phyloP scores from a whole-genome alignment of 2,329 filamentous ascomycete species.

The Beauveria medogensis region DNA sequence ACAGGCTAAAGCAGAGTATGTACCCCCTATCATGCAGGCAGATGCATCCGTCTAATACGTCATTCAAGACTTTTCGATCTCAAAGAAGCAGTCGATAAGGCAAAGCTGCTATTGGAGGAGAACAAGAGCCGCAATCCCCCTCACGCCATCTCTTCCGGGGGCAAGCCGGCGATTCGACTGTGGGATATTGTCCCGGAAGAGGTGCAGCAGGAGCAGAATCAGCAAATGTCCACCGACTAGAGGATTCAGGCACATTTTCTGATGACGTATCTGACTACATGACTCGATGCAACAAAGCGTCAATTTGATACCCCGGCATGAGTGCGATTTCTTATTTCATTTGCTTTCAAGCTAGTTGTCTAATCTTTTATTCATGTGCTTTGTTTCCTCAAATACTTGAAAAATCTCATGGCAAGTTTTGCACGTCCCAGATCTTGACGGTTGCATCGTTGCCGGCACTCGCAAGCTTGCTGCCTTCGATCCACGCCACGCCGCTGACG shows the following conservation, averaged over 20 bases:
- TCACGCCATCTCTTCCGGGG: conserved; percentile 17
- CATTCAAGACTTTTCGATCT: conserved; percentile 23
- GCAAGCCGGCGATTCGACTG: conserved; percentile 19
- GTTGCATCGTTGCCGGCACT: conserved; percentile 82
- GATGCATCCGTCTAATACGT: not conserved
- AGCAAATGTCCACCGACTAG: conserved; percentile 33
- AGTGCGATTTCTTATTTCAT: not conserved
- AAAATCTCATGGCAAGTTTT: conserved; percentile 22
- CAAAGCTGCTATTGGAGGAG: conserved; percentile 27
- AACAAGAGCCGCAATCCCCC: conserved; percentile 28
- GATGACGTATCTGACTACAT: not conserved
- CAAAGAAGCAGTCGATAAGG: conserved; percentile 29
- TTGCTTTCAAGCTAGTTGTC: not conserved
- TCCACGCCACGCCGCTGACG: conserved; percentile 80
- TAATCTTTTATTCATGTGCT: not conserved
- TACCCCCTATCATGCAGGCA: not conserved
- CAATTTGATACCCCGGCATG: conserved; percentile 6
- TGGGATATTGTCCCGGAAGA: conserved; percentile 29
- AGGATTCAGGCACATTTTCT: not conserved
- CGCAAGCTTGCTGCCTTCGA: conserved; percentile 60
- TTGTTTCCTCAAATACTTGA: not conserved
- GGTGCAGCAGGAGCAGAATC: conserved; percentile 27
- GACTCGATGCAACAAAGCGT: not conserved
- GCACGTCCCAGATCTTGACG: conserved; percentile 71
- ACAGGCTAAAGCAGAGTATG: conserved; percentile 59